phyloP scores from a whole-genome alignment of 2,329 filamentous ascomycete species.

The Xenosphaeropsis pyriputrescens region DNA sequence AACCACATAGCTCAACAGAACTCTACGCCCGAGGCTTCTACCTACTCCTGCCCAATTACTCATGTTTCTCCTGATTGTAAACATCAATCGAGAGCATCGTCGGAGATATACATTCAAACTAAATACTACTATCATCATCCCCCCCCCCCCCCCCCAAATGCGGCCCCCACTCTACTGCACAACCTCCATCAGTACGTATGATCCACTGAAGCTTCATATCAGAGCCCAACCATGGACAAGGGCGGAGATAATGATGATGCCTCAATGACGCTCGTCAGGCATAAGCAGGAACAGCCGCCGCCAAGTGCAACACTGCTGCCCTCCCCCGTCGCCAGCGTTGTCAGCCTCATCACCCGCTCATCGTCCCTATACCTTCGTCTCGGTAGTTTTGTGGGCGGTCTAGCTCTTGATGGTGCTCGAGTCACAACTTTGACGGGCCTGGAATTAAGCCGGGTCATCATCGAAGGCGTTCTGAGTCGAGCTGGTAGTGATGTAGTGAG shows the following conservation, averaged over 20 bases:
- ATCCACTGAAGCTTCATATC: no score
- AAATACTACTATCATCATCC: no score
- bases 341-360: constrained; percentile 46
- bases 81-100: no score
- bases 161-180: no score
- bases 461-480: constrained; percentile 20
- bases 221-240: constrained; percentile 7
- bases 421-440: constrained; percentile 21
- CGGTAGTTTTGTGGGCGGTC: constrained; percentile 20
- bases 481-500: constrained; percentile 20
- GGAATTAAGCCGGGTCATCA: constrained; percentile 20
- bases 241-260: constrained; percentile 9
- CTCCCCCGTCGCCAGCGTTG: constrained; percentile 36
- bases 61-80: no score
- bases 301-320: constrained; percentile 37
- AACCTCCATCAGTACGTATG: no score
- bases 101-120: no score
- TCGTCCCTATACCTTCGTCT: constrained; percentile 32
- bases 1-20: no score
- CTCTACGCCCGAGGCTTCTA: no score
- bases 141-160: no score
- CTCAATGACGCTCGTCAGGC: neutral
- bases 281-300: neutral
- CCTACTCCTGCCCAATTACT: no score
- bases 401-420: constrained; percentile 20